phyloP scores from a whole-genome alignment of 805 yeast species.

The Ogataea paradorogensis region DNA sequence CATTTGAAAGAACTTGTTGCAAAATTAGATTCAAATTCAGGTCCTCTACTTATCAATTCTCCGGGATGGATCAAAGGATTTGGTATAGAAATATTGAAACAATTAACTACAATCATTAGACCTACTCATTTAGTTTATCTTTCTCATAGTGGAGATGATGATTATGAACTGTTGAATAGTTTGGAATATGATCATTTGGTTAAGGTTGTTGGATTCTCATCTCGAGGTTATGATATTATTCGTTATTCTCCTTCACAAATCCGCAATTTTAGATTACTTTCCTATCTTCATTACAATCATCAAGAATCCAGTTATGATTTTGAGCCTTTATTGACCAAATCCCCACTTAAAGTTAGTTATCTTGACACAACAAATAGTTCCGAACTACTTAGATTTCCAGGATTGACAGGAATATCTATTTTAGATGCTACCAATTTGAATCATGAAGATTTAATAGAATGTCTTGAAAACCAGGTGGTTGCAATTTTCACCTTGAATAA shows the following conservation, averaged over 20 bases:
- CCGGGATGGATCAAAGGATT: slow-evolving; percentile 93
- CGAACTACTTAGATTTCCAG: slow-evolving; percentile 20
- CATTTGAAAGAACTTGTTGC: slow-evolving; percentile 41
- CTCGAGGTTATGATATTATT: slow-evolving; percentile 21
- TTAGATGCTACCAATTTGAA: slow-evolving; percentile 34
- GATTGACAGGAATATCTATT: slow-evolving; percentile 37
- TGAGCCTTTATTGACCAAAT: slow-evolving; percentile 36
- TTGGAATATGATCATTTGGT: slow-evolving; percentile 25
- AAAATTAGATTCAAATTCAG: slow-evolving; percentile 29
- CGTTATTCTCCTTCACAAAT: slow-evolving; percentile 50
- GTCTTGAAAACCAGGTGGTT: slow-evolving; percentile 41
- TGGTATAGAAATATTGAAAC: slow-evolving; percentile 64
- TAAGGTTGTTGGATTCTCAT: slow-evolving; percentile 36
- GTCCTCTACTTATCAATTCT: slow-evolving; percentile 60
- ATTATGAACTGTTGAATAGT: slow-evolving; percentile 29
- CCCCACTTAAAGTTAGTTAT: slow-evolving; percentile 43
- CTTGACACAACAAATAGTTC: slow-evolving; percentile 19
- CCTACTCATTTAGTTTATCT: slow-evolving; percentile 61
- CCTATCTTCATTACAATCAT: slow-evolving; percentile 49
- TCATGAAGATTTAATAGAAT: slow-evolving; percentile 33
- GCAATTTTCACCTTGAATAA: slow-evolving; percentile 36
- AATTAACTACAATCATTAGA: slow-evolving; percentile 40
- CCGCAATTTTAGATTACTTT: slow-evolving; percentile 47
- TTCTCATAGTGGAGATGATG: slow-evolving; percentile 37
- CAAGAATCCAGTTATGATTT: slow-evolving; percentile 35